Evolutionary conservation across 768 basidiomycete species (phyloP).

Genomic region (Mycena capillaripes): DNA sequence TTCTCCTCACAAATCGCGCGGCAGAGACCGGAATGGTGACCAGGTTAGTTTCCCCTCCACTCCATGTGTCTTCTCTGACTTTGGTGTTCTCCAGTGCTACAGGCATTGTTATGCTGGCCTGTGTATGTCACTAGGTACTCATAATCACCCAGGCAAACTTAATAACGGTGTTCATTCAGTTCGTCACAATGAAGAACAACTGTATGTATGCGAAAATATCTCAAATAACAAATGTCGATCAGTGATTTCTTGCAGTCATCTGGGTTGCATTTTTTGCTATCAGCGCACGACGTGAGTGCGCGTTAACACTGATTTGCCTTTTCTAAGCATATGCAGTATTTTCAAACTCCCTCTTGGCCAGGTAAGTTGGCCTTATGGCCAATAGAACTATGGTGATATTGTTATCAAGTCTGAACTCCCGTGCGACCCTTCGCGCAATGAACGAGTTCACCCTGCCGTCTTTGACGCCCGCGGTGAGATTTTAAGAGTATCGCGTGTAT

Average conservation of each 20-base stretch:
- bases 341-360: slow-evolving; percentile 6
- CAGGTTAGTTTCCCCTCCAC: not conserved
- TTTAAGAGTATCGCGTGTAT: no score
- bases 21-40: slow-evolving; percentile 14
- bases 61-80: no score
- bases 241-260: not conserved
- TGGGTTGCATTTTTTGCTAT: not conserved
- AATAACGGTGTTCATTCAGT: not conserved
- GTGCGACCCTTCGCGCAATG: not conserved
- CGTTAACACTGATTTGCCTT: no score
- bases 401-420: not conserved
- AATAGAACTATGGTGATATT: no score
- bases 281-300: not conserved
- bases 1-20: not conserved
- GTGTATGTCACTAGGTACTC: not conserved
- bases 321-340: not conserved
- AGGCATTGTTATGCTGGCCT: not conserved
- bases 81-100: not conserved
- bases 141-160: no score
- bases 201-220: not conserved
- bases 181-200: not conserved
- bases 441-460: no score
- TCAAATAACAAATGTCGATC: no score
- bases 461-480: no score
- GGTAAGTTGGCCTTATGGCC: not conserved